These are phyloP conservation scores for Globisporangium lucens DNA, from an alignment of 352 stramenopile genomes.

Conservation along the genomic window DNA sequence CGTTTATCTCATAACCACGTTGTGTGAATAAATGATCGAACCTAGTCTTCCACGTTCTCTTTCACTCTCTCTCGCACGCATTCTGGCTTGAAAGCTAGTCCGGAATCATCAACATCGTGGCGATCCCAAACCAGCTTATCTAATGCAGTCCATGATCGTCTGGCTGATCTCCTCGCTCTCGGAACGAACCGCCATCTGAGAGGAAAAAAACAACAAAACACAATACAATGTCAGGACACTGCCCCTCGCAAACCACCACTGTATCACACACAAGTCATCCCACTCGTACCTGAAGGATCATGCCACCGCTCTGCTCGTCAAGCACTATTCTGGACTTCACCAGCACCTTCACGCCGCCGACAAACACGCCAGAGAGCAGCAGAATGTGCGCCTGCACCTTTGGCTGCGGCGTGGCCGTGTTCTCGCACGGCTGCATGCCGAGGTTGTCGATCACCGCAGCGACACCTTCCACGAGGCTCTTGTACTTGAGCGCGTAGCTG, in stretches of 20 bases:
- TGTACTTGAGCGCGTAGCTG: conserved; percentile 97
- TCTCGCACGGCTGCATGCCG: conserved; percentile 97
- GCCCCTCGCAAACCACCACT: neutral
- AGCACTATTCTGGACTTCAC: conserved; percentile 95
- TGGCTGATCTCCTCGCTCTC: conserved; percentile 93
- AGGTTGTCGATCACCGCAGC: conserved; percentile 95
- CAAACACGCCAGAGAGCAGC: conserved; percentile 95
- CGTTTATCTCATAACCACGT: conserved; percentile 25
- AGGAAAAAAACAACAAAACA: neutral
- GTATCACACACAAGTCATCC: neutral
- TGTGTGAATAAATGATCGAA: conserved; percentile 23
- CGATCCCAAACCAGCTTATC: conserved; percentile 40
- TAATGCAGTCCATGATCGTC: conserved; percentile 97
- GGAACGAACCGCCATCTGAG: conserved; percentile 95
- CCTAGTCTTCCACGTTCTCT: conserved; percentile 16
- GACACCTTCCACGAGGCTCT: conserved; percentile 95
- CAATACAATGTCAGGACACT: neutral
- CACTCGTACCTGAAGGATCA: conserved; percentile 59
- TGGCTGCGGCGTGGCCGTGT: conserved; percentile 86
- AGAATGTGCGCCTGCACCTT: conserved; percentile 95
- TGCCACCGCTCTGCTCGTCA: conserved; percentile 84
- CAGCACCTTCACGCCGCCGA: conserved; percentile 93
- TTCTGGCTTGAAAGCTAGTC: neutral
- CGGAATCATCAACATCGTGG: neutral
- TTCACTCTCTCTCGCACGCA: neutral